Conservation (phyloP, 2,329 filamentous ascomycete species). For the Neofusicoccum umdonicola region DNA sequence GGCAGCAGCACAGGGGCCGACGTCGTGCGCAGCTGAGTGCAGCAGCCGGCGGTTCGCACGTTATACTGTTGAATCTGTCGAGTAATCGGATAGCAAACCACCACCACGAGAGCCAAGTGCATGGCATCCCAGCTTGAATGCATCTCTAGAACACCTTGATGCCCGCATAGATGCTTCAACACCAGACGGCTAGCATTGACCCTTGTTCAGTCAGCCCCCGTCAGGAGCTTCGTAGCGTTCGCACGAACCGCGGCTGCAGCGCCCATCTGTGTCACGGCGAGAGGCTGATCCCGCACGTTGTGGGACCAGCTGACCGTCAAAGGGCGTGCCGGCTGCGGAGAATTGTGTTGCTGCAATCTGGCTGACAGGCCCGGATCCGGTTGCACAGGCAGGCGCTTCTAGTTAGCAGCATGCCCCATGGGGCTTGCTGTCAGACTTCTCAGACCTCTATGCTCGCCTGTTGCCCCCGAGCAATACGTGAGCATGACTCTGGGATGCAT, state of each 20-base stretch:
- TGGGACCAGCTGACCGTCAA: not conserved
- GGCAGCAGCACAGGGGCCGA: not conserved
- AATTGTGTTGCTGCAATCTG: not conserved
- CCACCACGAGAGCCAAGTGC: not conserved
- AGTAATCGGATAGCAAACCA: not conserved
- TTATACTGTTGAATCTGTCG: not conserved
- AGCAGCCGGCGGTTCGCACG: not conserved
- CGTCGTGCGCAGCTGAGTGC: not conserved
- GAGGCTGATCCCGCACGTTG: not conserved
- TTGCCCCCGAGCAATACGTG: not conserved
- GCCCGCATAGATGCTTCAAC: not conserved
- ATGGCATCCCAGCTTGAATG: not conserved
- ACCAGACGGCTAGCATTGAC: not conserved
- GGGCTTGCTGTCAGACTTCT: not conserved
- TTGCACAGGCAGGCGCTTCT: not conserved
- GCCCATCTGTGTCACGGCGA: not conserved
- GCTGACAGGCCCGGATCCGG: not conserved
- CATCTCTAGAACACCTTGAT: not conserved
- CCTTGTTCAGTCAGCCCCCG: not conserved
- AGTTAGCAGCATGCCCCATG: not conserved
- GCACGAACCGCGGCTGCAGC: not conserved
- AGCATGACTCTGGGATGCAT: not conserved
- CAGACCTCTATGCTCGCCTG: not conserved
- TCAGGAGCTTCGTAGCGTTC: not conserved
- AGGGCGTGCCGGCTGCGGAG: not conserved